These are phyloP conservation scores for Dysphania ambrosioides DNA, from an alignment of 148 eudicot genomes.

Conservation along the genomic window DNA sequence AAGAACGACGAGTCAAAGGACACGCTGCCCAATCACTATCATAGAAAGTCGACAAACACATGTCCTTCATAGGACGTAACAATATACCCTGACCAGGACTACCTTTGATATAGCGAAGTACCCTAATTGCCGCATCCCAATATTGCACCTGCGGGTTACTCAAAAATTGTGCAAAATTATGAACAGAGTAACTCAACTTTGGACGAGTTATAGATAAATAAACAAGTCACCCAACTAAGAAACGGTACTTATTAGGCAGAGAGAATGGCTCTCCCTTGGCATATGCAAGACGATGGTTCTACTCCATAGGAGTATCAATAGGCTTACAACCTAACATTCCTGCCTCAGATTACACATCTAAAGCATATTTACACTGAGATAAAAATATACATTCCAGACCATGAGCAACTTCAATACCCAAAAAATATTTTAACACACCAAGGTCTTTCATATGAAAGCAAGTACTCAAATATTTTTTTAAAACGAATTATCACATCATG, in stretches of 20 bases:
- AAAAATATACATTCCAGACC: neutral
- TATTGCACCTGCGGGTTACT: neutral
- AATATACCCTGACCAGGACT: neutral
- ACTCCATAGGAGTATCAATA: neutral
- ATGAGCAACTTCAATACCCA: neutral
- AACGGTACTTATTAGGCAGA: neutral
- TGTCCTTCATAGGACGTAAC: neutral
- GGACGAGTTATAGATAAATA: neutral
- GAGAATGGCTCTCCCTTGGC: neutral
- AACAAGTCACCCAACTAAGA: neutral
- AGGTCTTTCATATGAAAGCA: too few species aligned
- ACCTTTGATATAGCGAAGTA: neutral
- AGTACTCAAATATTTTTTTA: too few species aligned
- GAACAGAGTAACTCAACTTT: neutral
- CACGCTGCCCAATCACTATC: conserved; percentile 1
- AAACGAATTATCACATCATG: too few species aligned
- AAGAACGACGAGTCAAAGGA: neutral
- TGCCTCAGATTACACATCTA: neutral
- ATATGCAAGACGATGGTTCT: neutral
- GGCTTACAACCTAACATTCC: neutral
- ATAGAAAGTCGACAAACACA: neutral
- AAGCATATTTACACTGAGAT: neutral
- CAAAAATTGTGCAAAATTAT: neutral
- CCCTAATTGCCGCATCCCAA: neutral
- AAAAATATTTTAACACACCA: neutral